phyloP scores from a whole-genome alignment of 306 rosid genomes.

The Sechiopsis laciniata region DNA sequence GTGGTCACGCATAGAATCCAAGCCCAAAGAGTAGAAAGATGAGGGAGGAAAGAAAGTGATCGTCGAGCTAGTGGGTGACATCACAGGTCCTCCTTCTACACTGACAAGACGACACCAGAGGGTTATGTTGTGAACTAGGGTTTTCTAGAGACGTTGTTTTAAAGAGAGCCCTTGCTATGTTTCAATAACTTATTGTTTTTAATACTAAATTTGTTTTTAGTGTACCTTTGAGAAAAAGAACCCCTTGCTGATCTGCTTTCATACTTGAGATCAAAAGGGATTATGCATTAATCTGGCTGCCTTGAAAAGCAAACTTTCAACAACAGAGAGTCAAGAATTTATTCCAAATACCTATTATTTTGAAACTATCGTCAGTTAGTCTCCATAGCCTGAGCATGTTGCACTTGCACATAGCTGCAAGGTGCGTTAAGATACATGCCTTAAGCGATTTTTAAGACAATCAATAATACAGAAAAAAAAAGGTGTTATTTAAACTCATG shows the following conservation, averaged over 20 bases:
- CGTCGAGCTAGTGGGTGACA: too few relatives aligned
- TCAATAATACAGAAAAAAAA: not conserved
- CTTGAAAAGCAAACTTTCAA: not conserved
- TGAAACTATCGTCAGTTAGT: not conserved
- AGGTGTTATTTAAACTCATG: not conserved
- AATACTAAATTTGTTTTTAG: not conserved
- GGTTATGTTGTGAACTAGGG: too few relatives aligned
- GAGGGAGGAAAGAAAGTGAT: too few relatives aligned
- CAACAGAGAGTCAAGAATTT: not conserved
- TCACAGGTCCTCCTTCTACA: too few relatives aligned
- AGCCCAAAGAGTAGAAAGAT: too few relatives aligned
- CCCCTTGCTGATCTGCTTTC: not conserved
- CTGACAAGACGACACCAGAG: too few relatives aligned
- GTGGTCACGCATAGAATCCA: too few relatives aligned
- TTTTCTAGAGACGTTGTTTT: too few relatives aligned
- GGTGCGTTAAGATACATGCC: not conserved
- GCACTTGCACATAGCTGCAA: conserved; percentile 1
- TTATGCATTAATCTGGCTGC: not conserved
- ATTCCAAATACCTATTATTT: not conserved
- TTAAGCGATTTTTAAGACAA: not conserved
- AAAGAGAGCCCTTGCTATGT: too few relatives aligned
- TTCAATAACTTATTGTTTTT: not conserved
- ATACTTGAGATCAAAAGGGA: not conserved
- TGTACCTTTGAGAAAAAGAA: not conserved
- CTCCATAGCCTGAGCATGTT: not conserved